Conservation (phyloP, 176 grass and related monocot genomes). For the Musa beccarii region DNA sequence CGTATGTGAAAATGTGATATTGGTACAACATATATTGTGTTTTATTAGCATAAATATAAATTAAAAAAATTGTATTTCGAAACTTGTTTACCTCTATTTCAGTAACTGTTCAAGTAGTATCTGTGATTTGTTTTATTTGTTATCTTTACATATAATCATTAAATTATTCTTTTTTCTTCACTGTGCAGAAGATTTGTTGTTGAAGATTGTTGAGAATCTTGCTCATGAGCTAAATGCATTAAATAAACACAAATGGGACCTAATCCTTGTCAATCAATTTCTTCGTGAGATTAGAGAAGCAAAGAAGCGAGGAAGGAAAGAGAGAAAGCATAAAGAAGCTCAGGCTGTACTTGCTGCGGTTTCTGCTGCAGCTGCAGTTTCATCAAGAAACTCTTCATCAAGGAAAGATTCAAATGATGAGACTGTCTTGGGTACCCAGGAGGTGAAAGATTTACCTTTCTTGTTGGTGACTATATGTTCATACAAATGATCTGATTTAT, state of each 20-base stretch:
- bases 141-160: not conserved
- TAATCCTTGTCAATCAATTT: conserved; percentile 87
- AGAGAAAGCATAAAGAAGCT: conserved; percentile 94
- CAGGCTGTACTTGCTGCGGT: conserved; percentile 89
- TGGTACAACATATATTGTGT: not conserved
- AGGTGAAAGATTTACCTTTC: conserved; percentile 39
- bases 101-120: not conserved
- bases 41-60: not conserved
- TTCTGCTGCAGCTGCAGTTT: conserved; percentile 68
- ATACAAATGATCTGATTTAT: not conserved
- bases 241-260: conserved; percentile 80
- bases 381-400: conserved; percentile 57
- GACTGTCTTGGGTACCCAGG: conserved; percentile 28
- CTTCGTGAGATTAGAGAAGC: conserved; percentile 89
- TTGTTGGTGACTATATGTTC: conserved; percentile 4
- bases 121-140: not conserved
- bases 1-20: not conserved
- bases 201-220: conserved; percentile 63
- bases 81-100: not conserved
- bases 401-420: conserved; percentile 79
- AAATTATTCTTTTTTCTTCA: not conserved
- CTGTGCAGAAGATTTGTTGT: conserved; percentile 58
- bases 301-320: conserved; percentile 96
- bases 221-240: conserved; percentile 55
- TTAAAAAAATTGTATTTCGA: not conserved